Evolutionary conservation across 108 stramenopile species (phyloP).

Genomic region (Cyclotella choctawhatcheeana): DNA sequence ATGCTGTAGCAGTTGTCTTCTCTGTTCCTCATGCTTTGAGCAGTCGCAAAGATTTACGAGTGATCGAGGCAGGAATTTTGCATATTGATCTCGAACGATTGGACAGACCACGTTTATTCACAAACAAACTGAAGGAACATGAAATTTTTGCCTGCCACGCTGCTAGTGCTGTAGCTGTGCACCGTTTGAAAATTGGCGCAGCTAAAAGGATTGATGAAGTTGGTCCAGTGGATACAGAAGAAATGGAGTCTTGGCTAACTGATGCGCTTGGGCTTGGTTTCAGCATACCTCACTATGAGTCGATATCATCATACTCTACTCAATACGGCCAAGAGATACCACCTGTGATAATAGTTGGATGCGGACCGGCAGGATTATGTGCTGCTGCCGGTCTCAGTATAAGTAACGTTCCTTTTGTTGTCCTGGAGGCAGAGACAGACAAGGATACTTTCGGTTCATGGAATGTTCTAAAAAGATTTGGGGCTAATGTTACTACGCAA

Average conservation of each 20-base stretch:
- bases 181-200: conserved; percentile 29
- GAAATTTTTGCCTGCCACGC: conserved; percentile 68
- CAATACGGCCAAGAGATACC: neutral
- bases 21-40: conserved; percentile 54
- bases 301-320: conserved; percentile 12
- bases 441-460: conserved; percentile 48
- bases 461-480: conserved; percentile 38
- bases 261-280: conserved; percentile 55
- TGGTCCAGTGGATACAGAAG: conserved; percentile 54
- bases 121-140: conserved; percentile 57
- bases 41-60: conserved; percentile 41
- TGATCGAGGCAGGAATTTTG: conserved; percentile 60
- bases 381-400: conserved; percentile 38
- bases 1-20: conserved; percentile 53
- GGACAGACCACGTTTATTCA: conserved; percentile 55
- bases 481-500: conserved; percentile 54
- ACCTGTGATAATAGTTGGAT: conserved; percentile 55
- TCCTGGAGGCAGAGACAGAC: conserved; percentile 46
- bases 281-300: conserved; percentile 34
- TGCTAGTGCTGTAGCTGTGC: conserved; percentile 52
- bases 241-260: conserved; percentile 55
- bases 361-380: conserved; percentile 49
- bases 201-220: conserved; percentile 50
- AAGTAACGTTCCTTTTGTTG: conserved; percentile 36
- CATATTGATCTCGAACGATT: conserved; percentile 52